Conservation (phyloP, 495 filamentous ascomycete genomes). For the Tuber magnatum region DNA sequence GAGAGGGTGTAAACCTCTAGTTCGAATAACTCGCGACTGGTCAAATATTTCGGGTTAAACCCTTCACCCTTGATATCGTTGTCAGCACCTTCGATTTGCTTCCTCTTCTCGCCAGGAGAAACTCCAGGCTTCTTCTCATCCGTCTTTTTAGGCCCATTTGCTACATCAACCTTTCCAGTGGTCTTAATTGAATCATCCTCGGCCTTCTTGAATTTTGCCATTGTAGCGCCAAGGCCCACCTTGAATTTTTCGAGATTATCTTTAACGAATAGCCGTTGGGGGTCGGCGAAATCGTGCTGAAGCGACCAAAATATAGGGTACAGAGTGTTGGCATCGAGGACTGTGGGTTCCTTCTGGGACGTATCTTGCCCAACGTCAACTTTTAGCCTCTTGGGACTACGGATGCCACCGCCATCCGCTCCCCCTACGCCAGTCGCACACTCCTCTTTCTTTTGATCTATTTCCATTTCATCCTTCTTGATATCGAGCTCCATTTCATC, state of each 20-base stretch:
- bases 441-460: conserved; percentile 22
- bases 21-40: conserved; percentile 87
- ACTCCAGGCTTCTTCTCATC: conserved; percentile 49
- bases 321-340: conserved; percentile 60
- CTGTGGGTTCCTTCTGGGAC: conserved; percentile 41
- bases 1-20: conserved; percentile 58
- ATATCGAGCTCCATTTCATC: conserved; percentile 58
- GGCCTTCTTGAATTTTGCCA: conserved; percentile 70
- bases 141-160: conserved; percentile 45
- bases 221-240: conserved; percentile 64
- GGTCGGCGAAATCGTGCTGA: conserved; percentile 85
- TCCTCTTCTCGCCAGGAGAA: conserved; percentile 63
- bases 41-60: conserved; percentile 96
- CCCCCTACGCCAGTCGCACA: conserved; percentile 35
- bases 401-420: conserved; percentile 41
- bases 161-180: conserved; percentile 39
- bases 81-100: conserved; percentile 56
- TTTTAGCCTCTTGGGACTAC: conserved; percentile 46
- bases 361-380: conserved; percentile 46
- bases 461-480: conserved; percentile 30
- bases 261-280: conserved; percentile 66
- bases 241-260: conserved; percentile 71
- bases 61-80: conserved; percentile 58
- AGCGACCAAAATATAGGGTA: conserved; percentile 94
- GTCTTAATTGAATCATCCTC: conserved; percentile 52